Percentiles rank a stretch among this genome's conserved stretches.
Conservation (phyloP, 1,284 basidiomycete species). For the Sporisorium reilianum region DNA sequence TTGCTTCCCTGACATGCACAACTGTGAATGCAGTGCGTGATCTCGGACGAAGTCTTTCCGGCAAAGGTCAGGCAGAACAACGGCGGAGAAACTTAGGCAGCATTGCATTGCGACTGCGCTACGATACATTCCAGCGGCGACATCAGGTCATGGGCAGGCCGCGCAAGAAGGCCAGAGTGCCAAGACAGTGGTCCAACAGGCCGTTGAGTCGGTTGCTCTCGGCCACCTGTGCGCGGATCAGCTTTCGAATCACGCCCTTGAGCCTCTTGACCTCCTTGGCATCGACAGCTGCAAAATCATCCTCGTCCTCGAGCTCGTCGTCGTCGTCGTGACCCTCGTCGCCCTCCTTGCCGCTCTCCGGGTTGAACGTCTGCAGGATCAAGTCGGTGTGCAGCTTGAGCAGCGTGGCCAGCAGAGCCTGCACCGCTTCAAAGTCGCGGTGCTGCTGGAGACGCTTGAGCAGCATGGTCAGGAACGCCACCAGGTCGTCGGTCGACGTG, state of each 20-base stretch:
- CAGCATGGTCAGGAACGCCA: constrained; percentile 81
- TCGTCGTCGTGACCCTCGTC: constrained; percentile 72
- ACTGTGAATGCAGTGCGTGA: neutral
- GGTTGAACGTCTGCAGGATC: constrained; percentile 31
- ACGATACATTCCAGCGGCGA: neutral
- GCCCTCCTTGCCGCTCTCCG: constrained; percentile 81
- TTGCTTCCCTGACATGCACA: neutral
- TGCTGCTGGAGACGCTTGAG: constrained; percentile 80
- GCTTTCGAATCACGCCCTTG: constrained; percentile 38
- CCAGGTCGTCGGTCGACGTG: constrained; percentile 77
- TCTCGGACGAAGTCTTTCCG: too few species aligned
- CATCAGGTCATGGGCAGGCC: constrained; percentile 59
- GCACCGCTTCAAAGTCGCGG: constrained; percentile 94
- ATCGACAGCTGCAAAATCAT: constrained; percentile 8
- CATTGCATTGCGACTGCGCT: neutral
- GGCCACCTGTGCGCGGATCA: constrained; percentile 54
- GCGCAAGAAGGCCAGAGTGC: constrained; percentile 63
- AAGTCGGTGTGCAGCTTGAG: constrained; percentile 84
- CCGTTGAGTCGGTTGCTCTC: constrained; percentile 56
- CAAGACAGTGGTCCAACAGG: constrained; percentile 64
- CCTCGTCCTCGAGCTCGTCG: constrained; percentile 23
- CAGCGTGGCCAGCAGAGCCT: constrained; percentile 87
- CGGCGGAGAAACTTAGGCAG: neutral
- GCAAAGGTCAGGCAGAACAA: too few species aligned
- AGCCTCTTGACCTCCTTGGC: constrained; percentile 42